Conservation (phyloP, 805 yeast genomes). For the Pichia scutulata region DNA sequence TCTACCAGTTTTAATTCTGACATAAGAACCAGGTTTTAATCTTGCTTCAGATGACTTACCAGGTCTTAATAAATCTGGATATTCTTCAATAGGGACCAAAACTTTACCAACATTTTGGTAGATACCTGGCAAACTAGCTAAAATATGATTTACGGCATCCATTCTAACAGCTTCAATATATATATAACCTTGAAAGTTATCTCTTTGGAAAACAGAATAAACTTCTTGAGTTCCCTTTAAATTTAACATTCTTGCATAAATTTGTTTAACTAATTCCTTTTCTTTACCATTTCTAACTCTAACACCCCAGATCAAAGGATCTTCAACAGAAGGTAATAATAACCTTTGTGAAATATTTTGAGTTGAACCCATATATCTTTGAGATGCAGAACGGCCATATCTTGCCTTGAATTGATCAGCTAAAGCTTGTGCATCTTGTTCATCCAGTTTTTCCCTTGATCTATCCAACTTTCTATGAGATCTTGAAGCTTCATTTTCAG, state of each 20-base stretch:
- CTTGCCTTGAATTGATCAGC: conserved; percentile 90
- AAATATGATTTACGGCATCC: conserved; percentile 83
- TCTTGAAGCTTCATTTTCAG: conserved; percentile 50
- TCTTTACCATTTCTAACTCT: conserved; percentile 91
- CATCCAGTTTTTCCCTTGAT: conserved; percentile 71
- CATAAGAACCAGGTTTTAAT: conserved; percentile 86
- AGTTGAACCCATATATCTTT: conserved; percentile 76
- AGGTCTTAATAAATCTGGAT: conserved; percentile 87
- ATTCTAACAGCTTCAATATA: conserved; percentile 92
- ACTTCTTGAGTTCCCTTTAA: conserved; percentile 77
- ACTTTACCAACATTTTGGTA: conserved; percentile 53
- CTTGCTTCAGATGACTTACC: conserved; percentile 82
- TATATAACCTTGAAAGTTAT: conserved; percentile 83
- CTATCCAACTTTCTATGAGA: conserved; percentile 88
- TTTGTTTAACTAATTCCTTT: conserved; percentile 78
- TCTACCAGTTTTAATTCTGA: conserved; percentile 82
- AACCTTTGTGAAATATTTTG: conserved; percentile 89
- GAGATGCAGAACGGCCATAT: conserved; percentile 78
- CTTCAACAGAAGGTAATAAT: conserved; percentile 90
- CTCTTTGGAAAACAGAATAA: conserved; percentile 87
- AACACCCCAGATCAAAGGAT: conserved; percentile 93
- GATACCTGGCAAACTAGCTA: conserved; percentile 84
- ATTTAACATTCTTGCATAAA: conserved; percentile 77
- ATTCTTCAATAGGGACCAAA: conserved; percentile 90
- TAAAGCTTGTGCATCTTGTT: conserved; percentile 88